Conservation (phyloP, 306 rosid genomes). For the Gleditsia sinensis region DNA sequence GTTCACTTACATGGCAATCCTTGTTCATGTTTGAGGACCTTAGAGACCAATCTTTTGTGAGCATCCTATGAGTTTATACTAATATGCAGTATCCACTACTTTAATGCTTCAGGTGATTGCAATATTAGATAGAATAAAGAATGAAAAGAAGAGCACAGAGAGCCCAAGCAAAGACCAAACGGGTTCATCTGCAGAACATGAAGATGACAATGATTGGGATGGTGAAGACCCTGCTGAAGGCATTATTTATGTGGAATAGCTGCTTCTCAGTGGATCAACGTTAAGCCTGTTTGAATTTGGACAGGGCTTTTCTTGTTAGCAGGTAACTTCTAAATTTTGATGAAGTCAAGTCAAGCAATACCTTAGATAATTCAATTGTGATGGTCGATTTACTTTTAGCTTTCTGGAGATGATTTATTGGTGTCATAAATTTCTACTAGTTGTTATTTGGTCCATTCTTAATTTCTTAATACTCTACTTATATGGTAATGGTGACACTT, state of each 20-base stretch:
- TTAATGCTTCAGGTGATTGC: too few relatives aligned
- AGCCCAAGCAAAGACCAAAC: slow-evolving; percentile 34
- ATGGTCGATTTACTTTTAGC: neutral
- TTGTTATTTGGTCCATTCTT: too few relatives aligned
- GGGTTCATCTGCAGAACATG: slow-evolving; percentile 44
- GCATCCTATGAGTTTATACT: slow-evolving; percentile 25
- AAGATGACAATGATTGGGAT: slow-evolving; percentile 62
- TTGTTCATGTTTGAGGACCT: slow-evolving; percentile 21
- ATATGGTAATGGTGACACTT: too few relatives aligned
- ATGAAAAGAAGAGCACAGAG: slow-evolving; percentile 45
- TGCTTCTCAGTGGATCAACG: slow-evolving; percentile 28
- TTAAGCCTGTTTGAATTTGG: slow-evolving; percentile 25
- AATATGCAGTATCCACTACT: slow-evolving; percentile 12
- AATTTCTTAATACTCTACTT: too few relatives aligned
- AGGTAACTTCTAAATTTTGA: slow-evolving; percentile 50
- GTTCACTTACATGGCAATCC: slow-evolving; percentile 19
- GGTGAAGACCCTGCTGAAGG: slow-evolving; percentile 75
- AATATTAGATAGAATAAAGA: slow-evolving; percentile 78
- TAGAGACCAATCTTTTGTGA: slow-evolving; percentile 14
- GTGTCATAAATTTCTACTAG: neutral
- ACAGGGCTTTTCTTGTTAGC: slow-evolving; percentile 29
- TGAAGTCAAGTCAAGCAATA: slow-evolving; percentile 5
- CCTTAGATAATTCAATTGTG: slow-evolving; percentile 3
- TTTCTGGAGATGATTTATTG: slow-evolving; percentile 7
- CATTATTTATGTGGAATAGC: slow-evolving; percentile 74